Base-by-base conservation (phyloP, 495 filamentous ascomycete genomes). In the Penicillium subrubescens region DNA sequence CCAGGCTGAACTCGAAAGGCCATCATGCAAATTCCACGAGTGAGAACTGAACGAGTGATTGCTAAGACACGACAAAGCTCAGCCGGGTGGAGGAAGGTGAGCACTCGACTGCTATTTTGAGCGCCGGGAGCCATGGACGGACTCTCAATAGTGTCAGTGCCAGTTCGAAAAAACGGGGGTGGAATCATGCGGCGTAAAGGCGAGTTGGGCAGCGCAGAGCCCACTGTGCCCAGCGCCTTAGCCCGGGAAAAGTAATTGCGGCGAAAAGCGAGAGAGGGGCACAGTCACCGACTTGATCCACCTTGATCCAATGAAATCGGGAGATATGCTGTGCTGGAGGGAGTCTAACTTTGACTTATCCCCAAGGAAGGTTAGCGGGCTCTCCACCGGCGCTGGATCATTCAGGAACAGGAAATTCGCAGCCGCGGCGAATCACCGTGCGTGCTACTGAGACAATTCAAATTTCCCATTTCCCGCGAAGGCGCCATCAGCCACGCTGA, bases 341-440 rank as follows among this genome's bases (percentile, higher is more conserved):
- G 5, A 33, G 25, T 25, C 23, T 52, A 52, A 29, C 48, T 31
- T n/a, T 15, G 48, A 17, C 25, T 17, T 31, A 27, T 17, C 27
- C 48, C 48, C 48, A 5, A 52, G 48, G 7, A 4, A 52, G 48
- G 12, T 31, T 52, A 52, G 33, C 53, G 29, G 15, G 14, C n/a
- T 34, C 53, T 37, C 53, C 53, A 37, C 53, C 53, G 14, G 53
- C 19, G 53, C 25, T 31, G 48, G 19, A n/a, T 37, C 31, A 19
- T 56, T 62, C 63, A 68, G 67, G 66, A 70, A 70, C 71, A 66
- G 64, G 71, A 64, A 66, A 67, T 68, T 62, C 64, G 58, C 63
- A 43, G 29, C 66, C 39, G 29, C 41, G 21, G 59, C 60, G 27
- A 63, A 58, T 63, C 31, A 43, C 44, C 44, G 61, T 58, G 61